Evolutionary conservation across 1,284 basidiomycete species (phyloP).

Genomic region (Boletus mariae): DNA sequence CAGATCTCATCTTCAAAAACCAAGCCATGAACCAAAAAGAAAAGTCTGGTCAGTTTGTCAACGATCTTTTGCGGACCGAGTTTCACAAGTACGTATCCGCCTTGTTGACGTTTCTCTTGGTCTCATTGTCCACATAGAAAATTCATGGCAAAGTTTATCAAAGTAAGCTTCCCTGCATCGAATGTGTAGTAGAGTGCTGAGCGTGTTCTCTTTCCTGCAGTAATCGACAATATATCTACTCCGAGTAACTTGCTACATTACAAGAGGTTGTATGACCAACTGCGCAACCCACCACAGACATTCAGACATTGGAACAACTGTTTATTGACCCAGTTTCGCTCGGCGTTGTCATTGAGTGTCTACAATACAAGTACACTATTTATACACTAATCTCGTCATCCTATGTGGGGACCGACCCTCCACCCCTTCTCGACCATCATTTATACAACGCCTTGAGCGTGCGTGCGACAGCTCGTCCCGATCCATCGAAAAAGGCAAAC

Average conservation of each 20-base stretch:
- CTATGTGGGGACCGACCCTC: no score
- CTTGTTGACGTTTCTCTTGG: fast-evolving
- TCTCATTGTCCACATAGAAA: slow-evolving; percentile 18
- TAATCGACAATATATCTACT: slow-evolving; percentile 2
- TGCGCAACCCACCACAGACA: neutral
- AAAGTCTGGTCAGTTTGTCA: slow-evolving; percentile 83
- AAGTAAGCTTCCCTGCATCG: slow-evolving; percentile 9
- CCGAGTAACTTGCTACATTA: neutral
- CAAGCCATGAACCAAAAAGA: slow-evolving; percentile 72
- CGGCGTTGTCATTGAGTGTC: neutral
- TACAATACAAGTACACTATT: neutral
- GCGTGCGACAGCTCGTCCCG: no score
- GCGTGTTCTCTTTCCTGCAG: neutral
- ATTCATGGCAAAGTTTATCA: slow-evolving; percentile 31
- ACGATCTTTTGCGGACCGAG: slow-evolving; percentile 87
- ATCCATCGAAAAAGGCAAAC: no score
- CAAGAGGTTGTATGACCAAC: neutral
- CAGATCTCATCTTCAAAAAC: slow-evolving; percentile 96
- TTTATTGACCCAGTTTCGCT: no score
- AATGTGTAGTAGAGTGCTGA: neutral
- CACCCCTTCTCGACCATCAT: no score
- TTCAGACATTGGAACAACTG: no score
- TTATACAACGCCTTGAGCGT: no score
- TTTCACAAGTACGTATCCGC: slow-evolving; percentile 73
- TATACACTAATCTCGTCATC: no score